These are phyloP conservation scores for Cladophialophora exuberans DNA, from an alignment of 2,329 filamentous ascomycete genomes.

Conservation along the genomic window DNA sequence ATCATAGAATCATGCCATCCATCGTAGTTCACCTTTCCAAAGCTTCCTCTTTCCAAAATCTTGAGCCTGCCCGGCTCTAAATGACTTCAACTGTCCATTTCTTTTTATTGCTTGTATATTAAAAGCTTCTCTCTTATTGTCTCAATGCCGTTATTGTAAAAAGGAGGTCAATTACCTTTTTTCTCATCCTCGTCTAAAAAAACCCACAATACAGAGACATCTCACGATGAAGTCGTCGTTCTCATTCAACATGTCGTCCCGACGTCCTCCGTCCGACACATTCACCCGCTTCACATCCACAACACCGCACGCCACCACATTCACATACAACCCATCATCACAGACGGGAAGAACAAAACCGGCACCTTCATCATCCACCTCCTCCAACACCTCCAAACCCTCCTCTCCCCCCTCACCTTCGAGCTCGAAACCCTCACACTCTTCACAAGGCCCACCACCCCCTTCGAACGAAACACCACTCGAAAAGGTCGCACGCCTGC, in stretches of 20 bases:
- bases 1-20: conserved; percentile 4
- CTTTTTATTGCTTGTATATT: conserved; percentile 1
- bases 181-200: background rate
- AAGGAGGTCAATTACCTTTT: background rate
- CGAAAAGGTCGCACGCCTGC: conserved; percentile 69
- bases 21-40: background rate
- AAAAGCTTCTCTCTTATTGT: background rate
- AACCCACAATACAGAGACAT: background rate
- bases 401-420: conserved; percentile 23
- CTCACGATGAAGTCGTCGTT: conserved; percentile 18
- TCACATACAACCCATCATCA: conserved; percentile 36
- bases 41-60: background rate
- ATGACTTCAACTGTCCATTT: background rate
- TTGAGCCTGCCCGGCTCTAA: background rate
- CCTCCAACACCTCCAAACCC: conserved; percentile 15
- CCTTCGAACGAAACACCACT: conserved; percentile 62
- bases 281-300: conserved; percentile 55
- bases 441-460: too few species aligned
- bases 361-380: conserved; percentile 24
- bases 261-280: conserved; percentile 49
- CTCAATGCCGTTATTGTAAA: background rate
- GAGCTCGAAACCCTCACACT: too few species aligned
- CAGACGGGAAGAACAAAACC: conserved; percentile 17
- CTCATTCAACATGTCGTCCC: conserved; percentile 35
- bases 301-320: conserved; percentile 47